Base-by-base conservation (phyloP, 345 rosid species). In the Lepidium aucheri region DNA sequence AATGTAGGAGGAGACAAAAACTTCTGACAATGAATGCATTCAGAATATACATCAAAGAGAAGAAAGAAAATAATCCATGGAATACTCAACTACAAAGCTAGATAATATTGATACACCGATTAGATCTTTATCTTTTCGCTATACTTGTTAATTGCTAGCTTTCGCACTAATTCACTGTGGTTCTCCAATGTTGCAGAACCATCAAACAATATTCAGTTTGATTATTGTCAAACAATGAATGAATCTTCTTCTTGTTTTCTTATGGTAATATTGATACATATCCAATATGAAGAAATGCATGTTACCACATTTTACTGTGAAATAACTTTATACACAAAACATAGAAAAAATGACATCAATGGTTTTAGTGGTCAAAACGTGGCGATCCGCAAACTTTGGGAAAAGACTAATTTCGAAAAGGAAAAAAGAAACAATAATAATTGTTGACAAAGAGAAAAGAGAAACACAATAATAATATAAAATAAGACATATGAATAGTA, bases 321-420 rank as follows among this genome's bases (percentile, higher is more conserved):
- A 22, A 30, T 30, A n/a, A 50, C 39, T 33, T 34, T 46, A 11
- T 18, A 28, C 32, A 38, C 6, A 36, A 36, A 5, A 63, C 8
- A 38, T 39, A 56, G 18, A 57, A 57, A 36, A 49, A 50, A 51
- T 7, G 33, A 43, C 34, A 73, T 50, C 54, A 51, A 65, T 58
- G 47, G 20, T 57, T 50, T 35, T 42, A 47, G 71, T 65, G 66
- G 71, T 42, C 14, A 34, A 72, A 65, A 58, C 76, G 67, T 73
- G 76, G 53, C 51, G 72, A 58, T 58, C 76, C 72, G 76, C 72
- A 73, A 65, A 65, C 69, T 73, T 73, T 73, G 76, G 76, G 54
- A 73, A 73, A 65, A 73, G 72, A 42, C 76, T 65, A 61, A 51
- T 40, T 56, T 63, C 8, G 20, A 72, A 41, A 50, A 42, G 7